A percentile compares a stretch with the other conserved stretches of the same genome.
These are phyloP conservation scores for Ceratonia siliqua DNA, from an alignment of 306 rosid genomes.

Conservation along the genomic window DNA sequence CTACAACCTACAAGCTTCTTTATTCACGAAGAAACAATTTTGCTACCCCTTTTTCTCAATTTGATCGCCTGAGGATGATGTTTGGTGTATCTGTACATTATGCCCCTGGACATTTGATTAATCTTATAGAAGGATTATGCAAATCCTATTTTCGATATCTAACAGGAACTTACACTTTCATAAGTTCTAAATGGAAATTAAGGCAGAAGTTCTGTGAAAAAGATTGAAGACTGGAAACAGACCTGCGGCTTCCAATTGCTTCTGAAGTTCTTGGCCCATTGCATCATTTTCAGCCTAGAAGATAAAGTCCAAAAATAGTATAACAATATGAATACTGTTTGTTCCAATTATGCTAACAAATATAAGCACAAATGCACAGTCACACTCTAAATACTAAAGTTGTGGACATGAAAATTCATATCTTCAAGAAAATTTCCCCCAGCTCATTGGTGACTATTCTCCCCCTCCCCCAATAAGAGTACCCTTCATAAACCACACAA, in stretches of 20 bases:
- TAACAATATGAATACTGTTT: not conserved
- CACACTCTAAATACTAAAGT: not conserved
- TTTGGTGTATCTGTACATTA: not conserved
- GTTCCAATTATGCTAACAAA: not conserved
- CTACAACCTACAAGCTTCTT: not conserved
- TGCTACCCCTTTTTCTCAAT: not conserved
- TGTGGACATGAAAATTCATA: not conserved
- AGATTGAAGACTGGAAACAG: not conserved
- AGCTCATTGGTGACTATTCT: not conserved
- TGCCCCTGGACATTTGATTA: not conserved
- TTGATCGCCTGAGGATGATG: not conserved
- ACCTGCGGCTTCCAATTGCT: constrained; percentile 94
- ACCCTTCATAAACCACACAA: not conserved
- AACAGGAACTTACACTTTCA: not conserved
- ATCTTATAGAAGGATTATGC: not conserved
- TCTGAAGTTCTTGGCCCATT: constrained; percentile 84
- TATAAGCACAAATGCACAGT: not conserved
- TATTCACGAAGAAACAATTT: not conserved
- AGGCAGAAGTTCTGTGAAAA: not conserved
- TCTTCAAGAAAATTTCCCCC: not conserved
- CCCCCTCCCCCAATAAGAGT: not conserved
- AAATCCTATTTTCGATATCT: not conserved
- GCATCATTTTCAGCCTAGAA: constrained; percentile 83
- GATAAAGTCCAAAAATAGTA: constrained; percentile 15
- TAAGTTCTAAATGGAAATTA: constrained; percentile 8